These are phyloP conservation scores for Phialophora expanda DNA, from an alignment of 2,329 filamentous ascomycete genomes.

Conservation along the genomic window DNA sequence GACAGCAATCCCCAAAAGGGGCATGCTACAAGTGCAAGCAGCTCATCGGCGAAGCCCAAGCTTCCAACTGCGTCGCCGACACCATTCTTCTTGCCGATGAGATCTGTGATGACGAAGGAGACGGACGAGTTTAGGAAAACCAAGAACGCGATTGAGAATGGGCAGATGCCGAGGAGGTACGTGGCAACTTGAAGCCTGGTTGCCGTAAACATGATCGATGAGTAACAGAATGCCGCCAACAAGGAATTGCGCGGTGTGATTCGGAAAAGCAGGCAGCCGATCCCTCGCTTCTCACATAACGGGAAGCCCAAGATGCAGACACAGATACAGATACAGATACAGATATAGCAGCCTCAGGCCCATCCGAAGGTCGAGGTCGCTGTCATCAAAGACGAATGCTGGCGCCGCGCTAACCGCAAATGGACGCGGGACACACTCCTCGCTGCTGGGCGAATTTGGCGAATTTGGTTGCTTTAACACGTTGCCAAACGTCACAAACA, in stretches of 20 bases:
- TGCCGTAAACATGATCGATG: constrained; percentile 58
- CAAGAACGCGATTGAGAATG: constrained; percentile 69
- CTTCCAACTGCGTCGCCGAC: constrained; percentile 67
- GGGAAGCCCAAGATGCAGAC: not conserved
- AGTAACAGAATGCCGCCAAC: not conserved
- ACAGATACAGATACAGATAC: not conserved
- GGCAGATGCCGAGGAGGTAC: constrained; percentile 66
- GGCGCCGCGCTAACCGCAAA: constrained; percentile 5
- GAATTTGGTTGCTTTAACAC: constrained; percentile 30
- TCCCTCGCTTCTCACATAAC: not conserved
- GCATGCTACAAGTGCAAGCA: constrained; percentile 56
- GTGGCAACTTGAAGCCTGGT: constrained; percentile 61
- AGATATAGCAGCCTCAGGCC: not conserved
- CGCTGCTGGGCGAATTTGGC: constrained; percentile 16
- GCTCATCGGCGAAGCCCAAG: constrained; percentile 57
- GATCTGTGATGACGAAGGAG: constrained; percentile 68
- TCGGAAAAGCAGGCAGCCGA: not conserved
- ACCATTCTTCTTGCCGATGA: constrained; percentile 60
- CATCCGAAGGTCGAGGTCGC: not conserved
- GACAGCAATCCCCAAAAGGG: constrained; percentile 57
- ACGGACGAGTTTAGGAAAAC: constrained; percentile 69
- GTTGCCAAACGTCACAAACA: constrained; percentile 35
- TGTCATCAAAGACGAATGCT: not conserved
- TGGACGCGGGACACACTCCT: not conserved
- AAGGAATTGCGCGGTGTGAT: not conserved